Base-by-base conservation (phyloP, 2,329 filamentous ascomycete genomes). In the Tolypocladium album region DNA sequence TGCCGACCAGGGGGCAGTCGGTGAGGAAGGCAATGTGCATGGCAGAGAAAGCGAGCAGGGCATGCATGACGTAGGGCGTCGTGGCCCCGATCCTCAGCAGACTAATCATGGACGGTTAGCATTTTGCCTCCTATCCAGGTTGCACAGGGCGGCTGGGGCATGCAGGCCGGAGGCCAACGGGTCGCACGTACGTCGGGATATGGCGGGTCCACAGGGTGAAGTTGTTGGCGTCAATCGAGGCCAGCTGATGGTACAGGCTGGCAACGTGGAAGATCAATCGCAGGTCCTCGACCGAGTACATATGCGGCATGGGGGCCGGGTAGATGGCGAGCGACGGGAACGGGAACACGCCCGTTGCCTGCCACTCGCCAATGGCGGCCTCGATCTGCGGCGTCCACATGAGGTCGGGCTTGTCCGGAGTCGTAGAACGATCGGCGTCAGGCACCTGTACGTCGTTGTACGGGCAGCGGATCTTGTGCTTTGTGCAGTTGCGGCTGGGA, bases 381-480 rank as follows among this genome's bases (percentile, higher is more conserved):
- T 96, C 90, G 65, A 94, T 89, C 68, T 93, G 88, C 20, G 90
- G 88, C 50, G 89, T 92, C 87, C 92, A 95, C 72, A 94, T 85
- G 59, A 97, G 82, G 68, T 87, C 84, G 61, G 84, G 80, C 74
- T 83, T 85, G 64, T 85, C 84, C 64, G 83, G 84, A 50, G 79
- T 78, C 43, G 82, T 80, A 57, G 83, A 80, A 65, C 84, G 79
- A 66, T 85, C 82, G 66, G 84, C 79, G 65, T 89, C 86, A 59
- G 72, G 68, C 55, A 84, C 80, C 56, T 89, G 84, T 70, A 87
- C 86, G 72, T 97, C 92, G 82, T 96, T 95, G 79, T 97, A 99
- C 68, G 96, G 94, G 76, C 94, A 99, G 70, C 92, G 89, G 69
- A 95, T 94, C 78, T 97, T 96, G 78, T 99, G 94, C 78, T 97